Evolutionary conservation across 805 yeast species (phyloP), one percentile per base, ranked within the genome.

Genomic region (Starmerella scarabaei): DNA sequence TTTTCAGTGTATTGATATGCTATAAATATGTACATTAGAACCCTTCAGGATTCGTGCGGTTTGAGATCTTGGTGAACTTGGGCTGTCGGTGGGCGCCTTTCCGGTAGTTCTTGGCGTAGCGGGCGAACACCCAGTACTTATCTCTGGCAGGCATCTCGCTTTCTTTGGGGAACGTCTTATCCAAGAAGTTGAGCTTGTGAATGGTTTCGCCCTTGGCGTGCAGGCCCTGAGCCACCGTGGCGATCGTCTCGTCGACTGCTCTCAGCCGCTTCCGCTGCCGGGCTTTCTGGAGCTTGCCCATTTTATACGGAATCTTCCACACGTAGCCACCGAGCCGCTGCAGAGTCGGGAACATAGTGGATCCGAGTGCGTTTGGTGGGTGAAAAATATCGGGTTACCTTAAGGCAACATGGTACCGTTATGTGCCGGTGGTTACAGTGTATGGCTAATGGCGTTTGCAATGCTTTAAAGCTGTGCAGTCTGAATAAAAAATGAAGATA

Each of bases 121-220:
- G 79, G 62, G 74, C 76, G 64, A 81, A 88, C 1, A 84, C 78
- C 34, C 93, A 77, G 63, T 91, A 91, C 61, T 88, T 88, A 63
- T 91, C 93, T 48, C 62, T 67, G 6, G 94, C 68, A 1, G 61
- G 54, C 96, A 88, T 86, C 45, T 85, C 84, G 26, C 59, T 50
- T 54, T 85, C 94, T 53, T 74, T 79, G 30, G 96, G 95, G 54
- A 80, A 57, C 17, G 64, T 63, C n/a, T 50, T 45, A 54, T 62
- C 62, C 38, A 71, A 56, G 20, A 56, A 45, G 21, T 58, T 59
- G 4, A 69, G 50, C 47, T 58, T 55, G 41, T 59, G 57, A 35
- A 64, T 49, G 16, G 53, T 39, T 47, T 56, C 45, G 14, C 64
- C 63, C 31, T 59, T 57, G 14, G 48, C 44, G 27, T 55, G 54